Conservation (phyloP, 2,329 filamentous ascomycete genomes). For the Fusarium sp. region DNA sequence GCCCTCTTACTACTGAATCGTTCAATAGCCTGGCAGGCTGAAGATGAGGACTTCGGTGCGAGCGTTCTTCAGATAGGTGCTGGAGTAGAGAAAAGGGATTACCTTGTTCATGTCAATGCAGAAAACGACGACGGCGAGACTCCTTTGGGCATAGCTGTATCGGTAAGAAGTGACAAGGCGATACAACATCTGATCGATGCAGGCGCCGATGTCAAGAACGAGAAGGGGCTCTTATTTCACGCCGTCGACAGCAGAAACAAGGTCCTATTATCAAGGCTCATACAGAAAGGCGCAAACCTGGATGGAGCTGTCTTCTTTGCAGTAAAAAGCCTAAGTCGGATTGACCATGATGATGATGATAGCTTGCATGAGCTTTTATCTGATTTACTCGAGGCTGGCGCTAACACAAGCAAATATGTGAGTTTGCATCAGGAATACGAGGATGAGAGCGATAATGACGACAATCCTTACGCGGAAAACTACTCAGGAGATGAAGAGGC, state of each 20-base stretch:
- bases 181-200: accelerated
- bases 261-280: accelerated
- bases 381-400: neutral
- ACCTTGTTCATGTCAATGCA: neutral
- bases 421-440: neutral
- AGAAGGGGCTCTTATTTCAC: neutral
- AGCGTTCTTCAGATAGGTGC: accelerated
- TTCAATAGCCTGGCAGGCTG: neutral
- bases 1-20: neutral
- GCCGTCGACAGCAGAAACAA: neutral
- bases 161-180: accelerated
- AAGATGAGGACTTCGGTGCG: neutral
- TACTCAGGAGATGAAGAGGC: neutral
- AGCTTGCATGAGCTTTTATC: accelerated
- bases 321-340: accelerated
- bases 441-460: neutral
- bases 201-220: neutral
- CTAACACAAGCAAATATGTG: neutral
- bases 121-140: neutral
- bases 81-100: accelerated
- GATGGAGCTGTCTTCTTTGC: neutral
- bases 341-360: accelerated
- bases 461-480: neutral
- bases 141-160: neutral
- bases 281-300: neutral